Conservation (phyloP, 202 grass and related monocot species). For the Brachypodium distachyon region DNA sequence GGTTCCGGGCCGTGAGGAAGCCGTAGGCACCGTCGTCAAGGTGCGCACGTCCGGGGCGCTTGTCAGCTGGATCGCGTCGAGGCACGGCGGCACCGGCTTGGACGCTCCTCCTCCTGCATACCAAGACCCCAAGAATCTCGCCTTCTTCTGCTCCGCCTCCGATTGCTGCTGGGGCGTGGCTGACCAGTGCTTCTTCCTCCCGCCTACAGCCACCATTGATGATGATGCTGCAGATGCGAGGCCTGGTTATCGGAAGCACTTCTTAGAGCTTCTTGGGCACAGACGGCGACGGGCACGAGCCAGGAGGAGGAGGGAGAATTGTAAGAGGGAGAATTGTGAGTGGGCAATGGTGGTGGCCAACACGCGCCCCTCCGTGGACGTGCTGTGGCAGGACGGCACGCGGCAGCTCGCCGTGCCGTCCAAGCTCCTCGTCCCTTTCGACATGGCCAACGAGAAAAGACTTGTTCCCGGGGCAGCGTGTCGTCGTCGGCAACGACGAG, state of each 20-base stretch:
- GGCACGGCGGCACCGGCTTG: not conserved
- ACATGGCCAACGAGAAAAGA: not conserved
- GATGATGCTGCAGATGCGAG: not conserved
- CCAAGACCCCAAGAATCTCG: not conserved
- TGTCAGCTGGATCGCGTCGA: not conserved
- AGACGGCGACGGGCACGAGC: not conserved
- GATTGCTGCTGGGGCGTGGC: not conserved
- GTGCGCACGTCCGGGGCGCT: not conserved
- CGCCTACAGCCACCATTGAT: not conserved
- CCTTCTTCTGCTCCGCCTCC: not conserved
- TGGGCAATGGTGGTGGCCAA: not conserved
- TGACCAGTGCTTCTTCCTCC: not conserved
- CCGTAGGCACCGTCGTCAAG: not conserved
- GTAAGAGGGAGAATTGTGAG: no score
- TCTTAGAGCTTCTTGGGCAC: not conserved
- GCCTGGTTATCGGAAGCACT: not conserved
- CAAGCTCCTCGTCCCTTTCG: not conserved
- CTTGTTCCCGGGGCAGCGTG: not conserved
- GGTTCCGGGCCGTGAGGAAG: not conserved
- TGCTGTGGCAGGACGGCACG: not conserved
- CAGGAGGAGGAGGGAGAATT: not conserved
- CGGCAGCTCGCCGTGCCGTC: not conserved
- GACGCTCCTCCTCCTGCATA: not conserved
- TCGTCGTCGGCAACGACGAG: not conserved
- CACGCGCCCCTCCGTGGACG: not conserved